These are phyloP conservation scores for Peronospora destructor DNA, from an alignment of 352 stramenopile species.

Conservation along the genomic window DNA sequence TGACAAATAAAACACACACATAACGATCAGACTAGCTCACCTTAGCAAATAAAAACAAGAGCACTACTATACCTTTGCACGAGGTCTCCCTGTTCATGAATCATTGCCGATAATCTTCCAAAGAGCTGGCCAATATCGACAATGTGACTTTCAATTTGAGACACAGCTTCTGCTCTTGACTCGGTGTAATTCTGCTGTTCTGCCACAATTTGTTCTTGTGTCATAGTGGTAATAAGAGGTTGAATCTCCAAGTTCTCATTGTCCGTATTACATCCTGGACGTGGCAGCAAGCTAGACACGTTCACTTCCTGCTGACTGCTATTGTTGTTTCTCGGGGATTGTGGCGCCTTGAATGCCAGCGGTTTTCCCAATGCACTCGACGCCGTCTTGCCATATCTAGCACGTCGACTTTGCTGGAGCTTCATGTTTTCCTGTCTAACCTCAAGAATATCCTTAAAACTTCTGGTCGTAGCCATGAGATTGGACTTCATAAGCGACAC, in stretches of 20 bases:
- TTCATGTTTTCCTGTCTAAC: conserved; percentile 85
- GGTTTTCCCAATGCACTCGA: conserved; percentile 69
- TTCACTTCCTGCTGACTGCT: conserved; percentile 33
- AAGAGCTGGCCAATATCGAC: conserved; percentile 84
- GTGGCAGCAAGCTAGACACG: conserved; percentile 45
- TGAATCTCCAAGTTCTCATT: conserved; percentile 46
- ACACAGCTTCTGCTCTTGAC: conserved; percentile 63
- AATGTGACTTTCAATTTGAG: conserved; percentile 83
- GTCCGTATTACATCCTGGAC: conserved; percentile 30
- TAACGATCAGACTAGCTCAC: neutral
- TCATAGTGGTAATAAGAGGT: conserved; percentile 67
- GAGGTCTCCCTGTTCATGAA: conserved; percentile 77
- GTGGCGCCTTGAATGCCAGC: conserved; percentile 55
- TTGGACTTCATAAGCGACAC: conserved; percentile 83
- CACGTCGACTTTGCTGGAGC: conserved; percentile 71
- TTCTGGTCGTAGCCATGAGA: conserved; percentile 66
- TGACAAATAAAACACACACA: conserved; percentile 24
- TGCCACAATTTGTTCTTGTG: conserved; percentile 66
- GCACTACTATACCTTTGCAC: conserved; percentile 62
- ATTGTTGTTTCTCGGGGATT: conserved; percentile 24
- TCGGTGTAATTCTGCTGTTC: conserved; percentile 77
- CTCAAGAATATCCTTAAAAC: conserved; percentile 83
- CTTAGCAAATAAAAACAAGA: neutral
- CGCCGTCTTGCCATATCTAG: conserved; percentile 68
- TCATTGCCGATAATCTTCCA: conserved; percentile 66